Conservation (phyloP, 2,329 filamentous ascomycete genomes). For the Neophaeococcomyces mojaviensis region DNA sequence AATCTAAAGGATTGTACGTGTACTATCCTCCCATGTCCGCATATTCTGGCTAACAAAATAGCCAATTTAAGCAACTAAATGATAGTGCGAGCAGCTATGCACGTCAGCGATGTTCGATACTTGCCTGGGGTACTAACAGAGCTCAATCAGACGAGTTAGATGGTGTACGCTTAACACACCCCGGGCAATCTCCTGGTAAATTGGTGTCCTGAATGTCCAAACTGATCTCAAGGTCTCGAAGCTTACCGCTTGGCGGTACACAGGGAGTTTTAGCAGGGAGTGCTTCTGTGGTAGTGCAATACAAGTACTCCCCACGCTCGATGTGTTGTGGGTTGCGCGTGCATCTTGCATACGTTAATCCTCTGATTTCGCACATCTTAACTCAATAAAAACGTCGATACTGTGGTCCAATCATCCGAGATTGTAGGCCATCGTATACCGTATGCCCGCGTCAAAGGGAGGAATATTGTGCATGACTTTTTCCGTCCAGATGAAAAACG, state of each 20-base stretch:
- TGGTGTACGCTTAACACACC: neutral
- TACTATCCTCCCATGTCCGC: neutral
- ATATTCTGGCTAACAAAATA: too few relatives aligned
- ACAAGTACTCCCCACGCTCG: too few relatives aligned
- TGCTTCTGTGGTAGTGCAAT: too few relatives aligned
- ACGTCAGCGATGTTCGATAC: neutral
- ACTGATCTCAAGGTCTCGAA: neutral
- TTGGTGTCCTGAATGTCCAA: constrained; percentile 6
- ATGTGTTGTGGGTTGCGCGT: too few relatives aligned
- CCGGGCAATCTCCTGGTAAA: neutral
- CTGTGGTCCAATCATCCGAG: too few relatives aligned
- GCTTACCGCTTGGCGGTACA: neutral
- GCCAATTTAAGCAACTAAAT: neutral
- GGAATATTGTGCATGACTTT: too few relatives aligned
- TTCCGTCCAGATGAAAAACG: too few relatives aligned
- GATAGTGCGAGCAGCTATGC: neutral
- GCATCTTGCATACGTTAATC: too few relatives aligned
- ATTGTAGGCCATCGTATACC: too few relatives aligned
- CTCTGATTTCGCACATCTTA: too few relatives aligned
- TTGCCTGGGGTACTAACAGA: constrained; percentile 2
- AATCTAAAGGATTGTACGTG: neutral
- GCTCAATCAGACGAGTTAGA: constrained; percentile 2
- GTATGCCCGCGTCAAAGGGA: too few relatives aligned
- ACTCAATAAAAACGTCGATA: too few relatives aligned
- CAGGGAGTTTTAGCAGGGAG: neutral